Conservation (phyloP, 2,329 filamentous ascomycete genomes). For the Paecilomyces variotii region DNA sequence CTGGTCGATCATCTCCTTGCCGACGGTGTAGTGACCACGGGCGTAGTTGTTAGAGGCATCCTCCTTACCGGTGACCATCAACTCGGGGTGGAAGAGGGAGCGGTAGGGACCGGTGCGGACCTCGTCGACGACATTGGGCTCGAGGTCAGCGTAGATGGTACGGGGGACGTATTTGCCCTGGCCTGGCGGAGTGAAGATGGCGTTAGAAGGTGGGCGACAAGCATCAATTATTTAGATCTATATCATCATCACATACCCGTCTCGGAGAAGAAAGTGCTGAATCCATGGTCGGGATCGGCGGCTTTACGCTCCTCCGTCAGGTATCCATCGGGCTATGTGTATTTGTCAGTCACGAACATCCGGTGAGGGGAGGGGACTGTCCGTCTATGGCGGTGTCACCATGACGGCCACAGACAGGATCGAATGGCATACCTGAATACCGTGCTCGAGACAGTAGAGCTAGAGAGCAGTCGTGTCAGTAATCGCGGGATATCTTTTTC, state of each 20-base stretch:
- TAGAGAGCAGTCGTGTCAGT: slow-evolving; percentile 41
- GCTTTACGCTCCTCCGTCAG: slow-evolving; percentile 97
- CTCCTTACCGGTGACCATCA: slow-evolving; percentile 99
- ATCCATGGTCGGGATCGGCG: slow-evolving; percentile 87
- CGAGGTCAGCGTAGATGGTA: slow-evolving; percentile 98
- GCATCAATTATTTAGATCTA: neutral
- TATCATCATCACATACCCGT: slow-evolving; percentile 60
- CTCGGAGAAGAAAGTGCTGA: slow-evolving; percentile 99
- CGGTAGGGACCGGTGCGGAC: slow-evolving; percentile 97
- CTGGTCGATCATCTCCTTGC: slow-evolving; percentile 98
- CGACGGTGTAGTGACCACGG: slow-evolving; percentile 98
- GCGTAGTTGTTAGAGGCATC: slow-evolving; percentile 99
- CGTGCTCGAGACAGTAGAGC: slow-evolving; percentile 99
- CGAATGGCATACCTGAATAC: slow-evolving; percentile 73
- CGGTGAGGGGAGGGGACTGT: slow-evolving; percentile 19
- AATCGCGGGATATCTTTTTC: neutral
- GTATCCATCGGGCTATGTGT: slow-evolving; percentile 86
- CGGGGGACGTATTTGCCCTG: slow-evolving; percentile 98
- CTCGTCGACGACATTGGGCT: slow-evolving; percentile 99
- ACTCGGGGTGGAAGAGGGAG: slow-evolving; percentile 94
- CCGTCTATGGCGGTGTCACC: neutral
- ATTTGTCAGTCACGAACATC: slow-evolving; percentile 15
- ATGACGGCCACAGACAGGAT: neutral
- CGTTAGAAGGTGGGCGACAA: neutral
- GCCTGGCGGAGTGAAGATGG: slow-evolving; percentile 45